A percentile compares a stretch with the other conserved stretches of the same genome.
phyloP scores from a whole-genome alignment of 2,329 filamentous ascomycete genomes.

The Xylaria arbuscula region DNA sequence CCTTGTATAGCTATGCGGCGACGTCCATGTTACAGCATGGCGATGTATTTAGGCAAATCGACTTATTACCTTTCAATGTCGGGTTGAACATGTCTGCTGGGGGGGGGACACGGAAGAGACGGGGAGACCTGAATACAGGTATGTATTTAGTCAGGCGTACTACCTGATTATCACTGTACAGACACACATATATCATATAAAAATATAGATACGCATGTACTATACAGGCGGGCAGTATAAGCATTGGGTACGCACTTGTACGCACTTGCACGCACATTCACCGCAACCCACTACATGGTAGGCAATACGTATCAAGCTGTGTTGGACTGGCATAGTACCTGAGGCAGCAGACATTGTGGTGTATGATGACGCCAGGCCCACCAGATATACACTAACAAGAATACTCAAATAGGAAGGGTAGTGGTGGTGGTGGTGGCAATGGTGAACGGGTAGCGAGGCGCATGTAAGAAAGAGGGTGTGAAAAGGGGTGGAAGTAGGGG shows the following conservation, averaged over 20 bases:
- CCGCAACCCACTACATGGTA: background rate
- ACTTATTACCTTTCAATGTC: background rate
- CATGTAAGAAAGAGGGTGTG: background rate
- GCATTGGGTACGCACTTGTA: background rate
- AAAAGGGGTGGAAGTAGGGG: background rate
- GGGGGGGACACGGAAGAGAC: slow-evolving; percentile 10
- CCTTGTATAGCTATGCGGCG: background rate
- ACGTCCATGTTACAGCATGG: background rate
- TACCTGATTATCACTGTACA: background rate
- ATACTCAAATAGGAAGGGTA: background rate
- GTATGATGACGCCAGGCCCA: background rate
- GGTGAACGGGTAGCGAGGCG: background rate
- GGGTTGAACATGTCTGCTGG: background rate
- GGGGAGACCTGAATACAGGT: background rate
- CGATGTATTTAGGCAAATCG: background rate
- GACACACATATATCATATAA: no score
- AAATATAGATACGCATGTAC: no score
- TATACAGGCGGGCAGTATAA: no score
- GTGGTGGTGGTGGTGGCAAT: background rate
- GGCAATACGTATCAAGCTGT: background rate
- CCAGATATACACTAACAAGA: background rate
- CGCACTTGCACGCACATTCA: background rate
- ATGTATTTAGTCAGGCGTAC: background rate
- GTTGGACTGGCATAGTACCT: background rate
- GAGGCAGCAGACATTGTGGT: background rate